Evolutionary conservation across 805 yeast species (phyloP).

Genomic region (Wickerhamia fluorescens): DNA sequence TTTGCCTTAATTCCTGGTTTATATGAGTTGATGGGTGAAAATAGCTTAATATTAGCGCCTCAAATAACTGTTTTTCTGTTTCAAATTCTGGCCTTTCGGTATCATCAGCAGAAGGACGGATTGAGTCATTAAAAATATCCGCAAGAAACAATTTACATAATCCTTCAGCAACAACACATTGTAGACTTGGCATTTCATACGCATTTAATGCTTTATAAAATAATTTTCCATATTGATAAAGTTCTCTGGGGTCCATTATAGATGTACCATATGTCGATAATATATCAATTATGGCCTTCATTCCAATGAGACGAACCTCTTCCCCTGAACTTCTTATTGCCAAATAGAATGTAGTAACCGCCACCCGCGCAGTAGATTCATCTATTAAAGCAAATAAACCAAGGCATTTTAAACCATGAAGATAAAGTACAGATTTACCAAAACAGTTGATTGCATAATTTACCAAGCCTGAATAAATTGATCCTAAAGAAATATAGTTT

Average conservation of each 20-base stretch:
- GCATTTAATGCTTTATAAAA: constrained; percentile 60
- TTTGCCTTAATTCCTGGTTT: constrained; percentile 68
- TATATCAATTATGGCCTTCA: constrained; percentile 71
- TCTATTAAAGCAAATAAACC: constrained; percentile 78
- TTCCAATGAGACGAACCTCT: constrained; percentile 51
- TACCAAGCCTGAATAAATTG: constrained; percentile 70
- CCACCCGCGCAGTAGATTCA: constrained; percentile 32
- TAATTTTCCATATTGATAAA: constrained; percentile 25
- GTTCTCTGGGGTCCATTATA: constrained; percentile 45
- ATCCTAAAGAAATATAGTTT: constrained; percentile 56
- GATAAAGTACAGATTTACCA: constrained; percentile 44
- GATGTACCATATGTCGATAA: constrained; percentile 69
- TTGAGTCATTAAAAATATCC: constrained; percentile 55
- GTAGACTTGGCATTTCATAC: constrained; percentile 54
- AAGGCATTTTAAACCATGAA: constrained; percentile 67
- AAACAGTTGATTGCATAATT: constrained; percentile 56
- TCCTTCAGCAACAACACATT: constrained; percentile 80
- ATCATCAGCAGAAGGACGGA: constrained; percentile 8
- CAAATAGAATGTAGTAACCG: constrained; percentile 58
- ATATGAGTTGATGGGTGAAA: constrained; percentile 60
- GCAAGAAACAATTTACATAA: constrained; percentile 75
- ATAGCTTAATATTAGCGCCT: constrained; percentile 63
- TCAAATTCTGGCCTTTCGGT: constrained; percentile 17
- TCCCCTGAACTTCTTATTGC: constrained; percentile 67
- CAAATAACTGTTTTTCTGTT: constrained; percentile 43